A percentile compares a stretch with the other conserved stretches of the same genome.
phyloP scores from a whole-genome alignment of 306 rosid species.

The Cucurbita ficifolia region DNA sequence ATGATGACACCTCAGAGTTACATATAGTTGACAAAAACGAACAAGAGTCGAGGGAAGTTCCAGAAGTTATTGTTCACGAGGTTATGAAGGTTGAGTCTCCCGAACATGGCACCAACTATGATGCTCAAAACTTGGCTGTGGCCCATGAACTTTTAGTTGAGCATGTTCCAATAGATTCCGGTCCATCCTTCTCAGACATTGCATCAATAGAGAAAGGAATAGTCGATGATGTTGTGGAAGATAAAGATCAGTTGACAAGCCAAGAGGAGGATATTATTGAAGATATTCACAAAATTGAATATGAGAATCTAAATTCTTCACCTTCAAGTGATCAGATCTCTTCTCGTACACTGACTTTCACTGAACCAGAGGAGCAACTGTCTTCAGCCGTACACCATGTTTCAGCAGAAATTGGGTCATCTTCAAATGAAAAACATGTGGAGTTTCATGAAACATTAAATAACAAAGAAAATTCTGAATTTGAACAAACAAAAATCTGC shows the following conservation, averaged over 20 bases:
- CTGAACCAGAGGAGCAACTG: constrained; percentile 1
- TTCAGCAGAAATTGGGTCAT: not conserved
- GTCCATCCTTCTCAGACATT: constrained; percentile 19
- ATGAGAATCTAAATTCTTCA: constrained; percentile 13
- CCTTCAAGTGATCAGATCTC: constrained; percentile 22
- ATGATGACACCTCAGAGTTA: constrained; percentile 23
- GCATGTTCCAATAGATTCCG: constrained; percentile 22
- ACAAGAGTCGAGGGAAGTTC: constrained; percentile 14
- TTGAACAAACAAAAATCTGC: constrained; percentile 10
- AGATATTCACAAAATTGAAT: not conserved
- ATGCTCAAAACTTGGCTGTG: constrained; percentile 22
- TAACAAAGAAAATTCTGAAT: constrained; percentile 1
- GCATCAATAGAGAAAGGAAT: constrained; percentile 13
- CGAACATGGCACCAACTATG: constrained; percentile 8
- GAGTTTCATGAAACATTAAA: constrained; percentile 4
- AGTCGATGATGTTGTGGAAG: not conserved
- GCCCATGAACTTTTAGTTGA: constrained; percentile 14
- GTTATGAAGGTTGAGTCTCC: constrained; percentile 15
- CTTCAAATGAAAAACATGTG: not conserved
- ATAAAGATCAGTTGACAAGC: constrained; percentile 5
- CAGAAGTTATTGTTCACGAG: constrained; percentile 14
- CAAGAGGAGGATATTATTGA: constrained; percentile 12
- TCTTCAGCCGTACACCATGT: constrained; percentile 5
- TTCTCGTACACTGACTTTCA: constrained; percentile 3
- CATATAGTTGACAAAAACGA: constrained; percentile 17